phyloP scores from a whole-genome alignment of 306 rosid species.

The Prunus campanulata region DNA sequence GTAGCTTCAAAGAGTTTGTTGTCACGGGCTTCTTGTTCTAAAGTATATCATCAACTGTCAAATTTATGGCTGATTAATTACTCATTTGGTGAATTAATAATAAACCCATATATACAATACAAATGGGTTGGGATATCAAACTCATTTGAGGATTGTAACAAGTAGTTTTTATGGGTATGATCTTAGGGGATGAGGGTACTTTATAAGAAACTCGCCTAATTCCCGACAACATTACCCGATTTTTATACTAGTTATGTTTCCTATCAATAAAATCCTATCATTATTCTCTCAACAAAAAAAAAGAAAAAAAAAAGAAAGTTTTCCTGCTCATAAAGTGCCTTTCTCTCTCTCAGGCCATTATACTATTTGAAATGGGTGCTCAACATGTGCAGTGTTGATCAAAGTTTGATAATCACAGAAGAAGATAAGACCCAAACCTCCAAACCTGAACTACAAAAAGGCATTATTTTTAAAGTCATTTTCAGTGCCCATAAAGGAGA shows the following conservation, averaged over 20 bases:
- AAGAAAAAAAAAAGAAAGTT: too few relatives aligned
- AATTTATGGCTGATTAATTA: neutral
- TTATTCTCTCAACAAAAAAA: too few relatives aligned
- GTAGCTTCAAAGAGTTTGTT: neutral
- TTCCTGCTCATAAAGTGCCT: too few relatives aligned
- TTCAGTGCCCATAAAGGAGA: neutral
- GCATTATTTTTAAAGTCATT: neutral
- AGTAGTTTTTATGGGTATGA: too few relatives aligned
- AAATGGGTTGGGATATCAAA: too few relatives aligned
- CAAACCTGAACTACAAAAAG: neutral
- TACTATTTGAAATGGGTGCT: neutral
- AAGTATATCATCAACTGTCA: neutral
- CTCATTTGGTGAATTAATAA: neutral
- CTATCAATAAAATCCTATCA: too few relatives aligned
- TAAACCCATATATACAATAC: too few relatives aligned
- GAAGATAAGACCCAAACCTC: neutral
- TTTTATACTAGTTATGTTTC: too few relatives aligned
- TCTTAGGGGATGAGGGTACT: fast-evolving
- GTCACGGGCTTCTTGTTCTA: neutral
- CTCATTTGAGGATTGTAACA: too few relatives aligned
- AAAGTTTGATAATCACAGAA: neutral
- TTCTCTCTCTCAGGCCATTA: neutral
- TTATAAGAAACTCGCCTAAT: too few relatives aligned
- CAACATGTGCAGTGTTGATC: neutral
- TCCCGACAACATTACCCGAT: too few relatives aligned